Base-by-base conservation (phyloP, 1,284 basidiomycete genomes). In the Puccinia hordei region DNA sequence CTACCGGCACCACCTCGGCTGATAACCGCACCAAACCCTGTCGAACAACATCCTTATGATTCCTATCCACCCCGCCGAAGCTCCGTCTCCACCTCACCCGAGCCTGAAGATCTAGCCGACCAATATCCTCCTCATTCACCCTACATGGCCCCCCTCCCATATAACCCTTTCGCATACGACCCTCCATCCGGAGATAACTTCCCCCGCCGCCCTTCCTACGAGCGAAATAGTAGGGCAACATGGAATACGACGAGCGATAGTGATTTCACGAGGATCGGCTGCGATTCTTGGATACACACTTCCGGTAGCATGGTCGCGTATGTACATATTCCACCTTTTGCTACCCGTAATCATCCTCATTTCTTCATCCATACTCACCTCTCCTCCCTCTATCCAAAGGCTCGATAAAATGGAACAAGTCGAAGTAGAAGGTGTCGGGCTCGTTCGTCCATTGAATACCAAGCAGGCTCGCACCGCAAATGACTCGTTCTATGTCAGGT, bases 341-440 rank as follows among this genome's bases (percentile, higher is more conserved):
- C 24, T 17, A 0, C 44, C 68, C 3, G 35, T 22, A 5, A 13
- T 24, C n/a, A 59, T 44, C 6, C 10, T 41, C 38, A 6, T 41
- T 49, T 49, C 13, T 49, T 49, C 46, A 8, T 49, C 27, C 46
- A 57, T 24, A 5, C 51, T 33, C 61, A 0, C 22, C 19, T 15
- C 19, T 1, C 46, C n/a, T 33, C 35, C 22, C 17, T 19, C 13
- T 38, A 49, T 51, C 19, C 19, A 4, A n/a, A 71, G 76, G 53
- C 66, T 79, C 27, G 46, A 71, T 17, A 69, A 71, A 35, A 53
- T 59, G n/a, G 76, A 79, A 5, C 38, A 69, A 46, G 30, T 13
- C 5, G 76, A 79, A 35, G 38, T 49, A 22, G 76, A 79, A 46
- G 76, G 75, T 10, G 46, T 65, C 10, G 75, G 76, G 22, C 76